Evolutionary conservation across 2,329 filamentous ascomycete species (phyloP), one percentile per base, ranked within the genome.

Genomic region (Colletotrichum sp.): DNA sequence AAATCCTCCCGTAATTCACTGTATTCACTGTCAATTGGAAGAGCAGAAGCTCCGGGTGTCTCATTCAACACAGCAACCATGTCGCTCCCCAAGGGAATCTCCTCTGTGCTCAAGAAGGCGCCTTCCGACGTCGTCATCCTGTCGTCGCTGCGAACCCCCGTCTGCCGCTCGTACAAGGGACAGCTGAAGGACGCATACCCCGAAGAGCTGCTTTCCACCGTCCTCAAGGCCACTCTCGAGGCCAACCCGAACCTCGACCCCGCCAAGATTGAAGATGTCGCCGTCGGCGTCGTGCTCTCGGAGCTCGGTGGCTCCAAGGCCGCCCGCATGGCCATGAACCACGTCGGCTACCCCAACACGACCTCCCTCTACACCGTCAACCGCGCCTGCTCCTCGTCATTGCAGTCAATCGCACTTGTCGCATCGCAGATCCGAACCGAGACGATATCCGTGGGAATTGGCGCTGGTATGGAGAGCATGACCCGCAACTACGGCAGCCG

Each of bases 401-500:
- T 98, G 66, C 93, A 95, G 79, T 93, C 94, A 30, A 93, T 98
- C 67, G 93, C 95, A 2, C 87, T 89, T 16, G 88, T 98, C 5
- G 94, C 94, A 7, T 92, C 94, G 73, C 90, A 93, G 77, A 97
- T 98, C 79, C 90, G 92, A n/a, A 88, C 90, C 0, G 95, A 94
- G 2, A 90, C 91, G 79, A 94, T 96, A 67, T 90, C 93, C 77
- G 88, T 90, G 0, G 96, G 95, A 75, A 92, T 98, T 77, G 96
- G 93, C 12, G 96, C 94, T 3, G 96, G 96, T 34, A 98, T 98
- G 94, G 96, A 98, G 90, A 96, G 94, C 86, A 98, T 98, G 96
- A 98, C 95, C 78, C 88, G 94, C 78, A 98, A 98, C 86, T 98
- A 98, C 85, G 96, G 93, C 67, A 92, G 88, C 30, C 88, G 92